Conservation (phyloP, 2,329 filamentous ascomycete species). For the Cladosporium sp. region DNA sequence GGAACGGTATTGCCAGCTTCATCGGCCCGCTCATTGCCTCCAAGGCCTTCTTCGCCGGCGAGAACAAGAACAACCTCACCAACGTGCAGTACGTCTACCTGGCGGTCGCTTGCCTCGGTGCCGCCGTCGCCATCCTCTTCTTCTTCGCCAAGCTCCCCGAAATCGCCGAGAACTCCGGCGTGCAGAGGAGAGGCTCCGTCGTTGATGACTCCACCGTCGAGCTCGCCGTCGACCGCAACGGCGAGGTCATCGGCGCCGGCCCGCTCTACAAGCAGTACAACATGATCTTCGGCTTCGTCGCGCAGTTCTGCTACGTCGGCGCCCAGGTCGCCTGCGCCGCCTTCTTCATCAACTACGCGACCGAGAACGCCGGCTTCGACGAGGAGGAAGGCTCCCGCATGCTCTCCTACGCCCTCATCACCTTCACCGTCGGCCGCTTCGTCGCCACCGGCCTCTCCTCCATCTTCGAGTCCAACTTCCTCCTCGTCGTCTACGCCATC, state of each 20-base stretch:
- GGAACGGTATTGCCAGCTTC: slow-evolving; percentile 35
- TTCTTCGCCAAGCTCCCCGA: slow-evolving; percentile 34
- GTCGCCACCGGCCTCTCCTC: slow-evolving; percentile 32
- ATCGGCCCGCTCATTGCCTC: slow-evolving; percentile 35
- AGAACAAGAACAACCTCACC: slow-evolving; percentile 27
- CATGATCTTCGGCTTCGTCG: slow-evolving; percentile 34
- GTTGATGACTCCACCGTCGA: slow-evolving; percentile 24
- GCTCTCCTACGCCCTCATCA: slow-evolving; percentile 34
- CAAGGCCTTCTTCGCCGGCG: slow-evolving; percentile 34
- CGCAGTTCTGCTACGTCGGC: slow-evolving; percentile 34
- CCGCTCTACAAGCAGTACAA: slow-evolving; percentile 36
- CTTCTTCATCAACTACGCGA: slow-evolving; percentile 38
- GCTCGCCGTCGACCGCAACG: slow-evolving; percentile 25
- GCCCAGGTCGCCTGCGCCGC: slow-evolving; percentile 32
- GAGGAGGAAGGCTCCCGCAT: slow-evolving; percentile 29
- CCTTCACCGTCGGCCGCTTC: slow-evolving; percentile 36
- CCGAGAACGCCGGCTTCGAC: slow-evolving; percentile 27
- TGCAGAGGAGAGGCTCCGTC: slow-evolving; percentile 24
- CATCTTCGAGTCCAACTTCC: slow-evolving; percentile 32
- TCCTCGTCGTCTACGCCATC: slow-evolving; percentile 29
- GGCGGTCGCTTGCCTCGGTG: slow-evolving; percentile 33
- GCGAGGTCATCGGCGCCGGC: slow-evolving; percentile 26
- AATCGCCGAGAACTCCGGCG: slow-evolving; percentile 22
- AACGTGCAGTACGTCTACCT: slow-evolving; percentile 37
- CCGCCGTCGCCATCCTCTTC: slow-evolving; percentile 31